Evolutionary conservation across 164 flowering plant species (phyloP).

Genomic region (Macadamia integrifolia): DNA sequence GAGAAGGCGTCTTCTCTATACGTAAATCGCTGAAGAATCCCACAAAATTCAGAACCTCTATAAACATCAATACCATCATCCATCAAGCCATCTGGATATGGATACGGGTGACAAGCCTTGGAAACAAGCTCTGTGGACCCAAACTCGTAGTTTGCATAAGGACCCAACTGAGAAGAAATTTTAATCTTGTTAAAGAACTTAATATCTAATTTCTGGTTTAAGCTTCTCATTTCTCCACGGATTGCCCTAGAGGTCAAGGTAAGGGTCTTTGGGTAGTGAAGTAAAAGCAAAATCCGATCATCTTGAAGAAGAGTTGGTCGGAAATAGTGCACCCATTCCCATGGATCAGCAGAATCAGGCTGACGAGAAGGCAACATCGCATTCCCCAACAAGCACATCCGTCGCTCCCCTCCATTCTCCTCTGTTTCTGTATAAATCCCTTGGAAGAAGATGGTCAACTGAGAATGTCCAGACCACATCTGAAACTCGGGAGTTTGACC

Average conservation of each 20-base stretch:
- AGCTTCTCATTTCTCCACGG: constrained; percentile 66
- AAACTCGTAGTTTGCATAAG: constrained; percentile 45
- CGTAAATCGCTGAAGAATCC: constrained; percentile 36
- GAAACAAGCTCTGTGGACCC: constrained; percentile 45
- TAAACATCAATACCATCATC: constrained; percentile 34
- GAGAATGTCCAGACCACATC: constrained; percentile 47
- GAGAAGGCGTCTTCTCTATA: constrained; percentile 29
- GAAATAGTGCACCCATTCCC: constrained; percentile 44
- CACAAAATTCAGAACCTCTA: constrained; percentile 52
- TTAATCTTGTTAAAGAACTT: constrained; percentile 69
- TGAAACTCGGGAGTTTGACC: constrained; percentile 35
- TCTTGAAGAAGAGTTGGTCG: constrained; percentile 63
- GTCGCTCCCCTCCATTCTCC: constrained; percentile 56
- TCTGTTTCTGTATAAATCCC: constrained; percentile 65
- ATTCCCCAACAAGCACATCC: constrained; percentile 68
- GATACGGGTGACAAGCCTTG: constrained; percentile 69
- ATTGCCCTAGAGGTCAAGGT: constrained; percentile 43
- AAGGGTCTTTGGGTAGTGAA: constrained; percentile 54
- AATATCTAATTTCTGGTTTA: constrained; percentile 39
- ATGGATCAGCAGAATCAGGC: constrained; percentile 46
- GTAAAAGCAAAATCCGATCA: constrained; percentile 64
- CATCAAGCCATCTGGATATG: constrained; percentile 39
- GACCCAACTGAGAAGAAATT: constrained; percentile 45
- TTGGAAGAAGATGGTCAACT: constrained; percentile 47
- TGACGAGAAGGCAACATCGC: constrained; percentile 68